A percentile compares a stretch with the other conserved stretches of the same genome.
Evolutionary conservation across 192 early-diverging fungal genomes (phyloP).

Genomic region (Coemansia sp.): DNA sequence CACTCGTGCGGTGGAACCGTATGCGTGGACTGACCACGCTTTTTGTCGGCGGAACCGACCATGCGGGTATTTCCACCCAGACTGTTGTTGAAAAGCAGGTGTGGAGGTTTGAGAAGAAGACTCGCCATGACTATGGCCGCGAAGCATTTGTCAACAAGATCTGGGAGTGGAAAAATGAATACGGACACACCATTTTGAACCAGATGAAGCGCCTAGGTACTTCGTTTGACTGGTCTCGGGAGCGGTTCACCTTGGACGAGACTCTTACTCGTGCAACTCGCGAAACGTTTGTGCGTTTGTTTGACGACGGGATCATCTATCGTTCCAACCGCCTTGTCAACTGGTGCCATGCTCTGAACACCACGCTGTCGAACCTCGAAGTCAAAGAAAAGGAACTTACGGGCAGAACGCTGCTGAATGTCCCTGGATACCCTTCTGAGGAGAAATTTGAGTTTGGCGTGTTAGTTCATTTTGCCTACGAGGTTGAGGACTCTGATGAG

Average conservation of each 20-base stretch:
- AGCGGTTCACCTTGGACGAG: conserved; percentile 91
- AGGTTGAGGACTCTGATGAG: conserved; percentile 82
- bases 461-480: conserved; percentile 92
- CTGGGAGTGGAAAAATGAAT: conserved; percentile 95
- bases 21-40: conserved; percentile 96
- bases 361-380: conserved; percentile 95
- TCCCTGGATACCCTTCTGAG: conserved; percentile 89
- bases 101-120: conserved; percentile 78
- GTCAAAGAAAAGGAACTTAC: conserved; percentile 88
- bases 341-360: conserved; percentile 96
- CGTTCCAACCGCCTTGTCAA: conserved; percentile 96
- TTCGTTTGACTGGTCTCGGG: conserved; percentile 92
- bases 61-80: conserved; percentile 97
- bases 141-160: conserved; percentile 85
- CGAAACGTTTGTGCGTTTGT: conserved; percentile 93
- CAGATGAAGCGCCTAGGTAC: conserved; percentile 89
- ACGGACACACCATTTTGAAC: conserved; percentile 75
- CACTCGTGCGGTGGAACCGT: conserved; percentile 92
- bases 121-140: conserved; percentile 92
- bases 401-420: conserved; percentile 79
- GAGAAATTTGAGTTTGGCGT: conserved; percentile 99
- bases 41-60: conserved; percentile 93
- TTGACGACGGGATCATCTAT: conserved; percentile 95
- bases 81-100: conserved; percentile 96
- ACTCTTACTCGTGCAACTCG: conserved; percentile 77